Base-by-base conservation (phyloP, 2,329 filamentous ascomycete species). In the Shiraia bambusicola region DNA sequence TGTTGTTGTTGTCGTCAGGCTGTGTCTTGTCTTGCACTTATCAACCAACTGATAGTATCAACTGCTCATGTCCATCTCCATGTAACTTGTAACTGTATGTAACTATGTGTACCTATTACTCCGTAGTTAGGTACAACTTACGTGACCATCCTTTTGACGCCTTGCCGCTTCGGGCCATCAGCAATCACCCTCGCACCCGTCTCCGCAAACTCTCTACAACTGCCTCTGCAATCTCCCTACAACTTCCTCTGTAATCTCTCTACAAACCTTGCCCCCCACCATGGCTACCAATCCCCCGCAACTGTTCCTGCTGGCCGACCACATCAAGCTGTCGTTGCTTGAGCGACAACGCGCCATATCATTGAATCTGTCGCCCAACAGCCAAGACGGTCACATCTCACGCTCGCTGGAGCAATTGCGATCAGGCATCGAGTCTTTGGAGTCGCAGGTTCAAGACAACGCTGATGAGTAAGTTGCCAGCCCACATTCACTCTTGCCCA, bases 241-340 rank as follows among this genome's bases (percentile, higher is more conserved):
- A n/a, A n/a, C n/a, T n/a, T n/a, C n/a, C n/a, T n/a, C n/a, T n/a
- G n/a, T n/a, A n/a, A 39, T 37, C 30, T 37, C 33, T 29, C 40
- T 28, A 40, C 36, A 35, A 30, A 36, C 16, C 38, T 4, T 22
- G n/a, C n/a, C 37, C 28, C 3, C 42, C 49, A 39, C 54, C 45
- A 69, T 67, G 60, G 59, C 64, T 39, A 68, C 67, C 58, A 81
- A 77, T 55, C 76, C 81, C 35, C 77, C 78, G 11, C 91, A 96
- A 70, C 84, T 97, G 55, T 89, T 91, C 67, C 85, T 97, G 39
- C 82, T 97, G 43, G 89, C 91, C 61, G 93, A 98, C 73, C 92
- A 97, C 71, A 88, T 97, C 77, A 96, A 97, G 72, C 82, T 97
- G 48, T 95, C 91, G 11, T 79, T 98, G 12, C 83, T 97, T 17